Conservation (phyloP, 495 filamentous ascomycete species). For the Apodospora peruviana region DNA sequence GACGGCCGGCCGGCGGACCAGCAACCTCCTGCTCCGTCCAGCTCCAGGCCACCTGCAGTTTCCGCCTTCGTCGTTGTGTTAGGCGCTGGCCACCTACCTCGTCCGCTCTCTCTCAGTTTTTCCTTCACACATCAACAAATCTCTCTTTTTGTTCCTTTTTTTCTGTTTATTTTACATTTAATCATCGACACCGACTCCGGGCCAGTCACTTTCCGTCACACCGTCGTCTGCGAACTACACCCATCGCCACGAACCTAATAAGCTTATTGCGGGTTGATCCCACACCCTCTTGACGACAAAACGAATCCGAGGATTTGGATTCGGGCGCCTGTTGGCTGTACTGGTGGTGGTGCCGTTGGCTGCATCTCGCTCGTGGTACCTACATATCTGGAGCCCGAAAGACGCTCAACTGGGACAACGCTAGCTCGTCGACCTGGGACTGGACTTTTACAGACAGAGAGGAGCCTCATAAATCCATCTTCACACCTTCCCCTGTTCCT, state of each 20-base stretch:
- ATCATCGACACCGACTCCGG: neutral
- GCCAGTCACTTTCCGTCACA: slow-evolving; percentile 7
- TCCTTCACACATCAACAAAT: neutral
- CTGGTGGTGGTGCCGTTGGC: slow-evolving; percentile 16
- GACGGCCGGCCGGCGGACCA: too few relatives aligned
- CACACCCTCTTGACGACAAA: neutral
- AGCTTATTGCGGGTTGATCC: slow-evolving; percentile 3
- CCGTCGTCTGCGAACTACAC: too few relatives aligned
- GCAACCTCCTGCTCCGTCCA: too few relatives aligned
- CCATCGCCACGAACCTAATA: too few relatives aligned
- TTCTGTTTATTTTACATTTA: slow-evolving; percentile 3
- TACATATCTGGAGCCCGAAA: slow-evolving; percentile 10
- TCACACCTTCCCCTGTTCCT: neutral
- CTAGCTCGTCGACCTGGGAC: slow-evolving; percentile 6
- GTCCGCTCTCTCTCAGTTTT: too few relatives aligned
- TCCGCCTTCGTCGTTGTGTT: too few relatives aligned
- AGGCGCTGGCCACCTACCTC: too few relatives aligned
- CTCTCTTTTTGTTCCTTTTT: slow-evolving; percentile 3
- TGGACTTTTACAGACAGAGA: too few relatives aligned
- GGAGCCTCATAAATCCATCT: slow-evolving; percentile 9
- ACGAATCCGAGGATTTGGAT: slow-evolving; percentile 17
- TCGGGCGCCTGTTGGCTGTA: slow-evolving; percentile 17
- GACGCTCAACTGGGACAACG: slow-evolving; percentile 13
- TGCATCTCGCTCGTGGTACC: slow-evolving; percentile 17
- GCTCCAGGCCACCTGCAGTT: too few relatives aligned